Evolutionary conservation across 768 basidiomycete species (phyloP).

Genomic region (Pisolithus tinctorius): DNA sequence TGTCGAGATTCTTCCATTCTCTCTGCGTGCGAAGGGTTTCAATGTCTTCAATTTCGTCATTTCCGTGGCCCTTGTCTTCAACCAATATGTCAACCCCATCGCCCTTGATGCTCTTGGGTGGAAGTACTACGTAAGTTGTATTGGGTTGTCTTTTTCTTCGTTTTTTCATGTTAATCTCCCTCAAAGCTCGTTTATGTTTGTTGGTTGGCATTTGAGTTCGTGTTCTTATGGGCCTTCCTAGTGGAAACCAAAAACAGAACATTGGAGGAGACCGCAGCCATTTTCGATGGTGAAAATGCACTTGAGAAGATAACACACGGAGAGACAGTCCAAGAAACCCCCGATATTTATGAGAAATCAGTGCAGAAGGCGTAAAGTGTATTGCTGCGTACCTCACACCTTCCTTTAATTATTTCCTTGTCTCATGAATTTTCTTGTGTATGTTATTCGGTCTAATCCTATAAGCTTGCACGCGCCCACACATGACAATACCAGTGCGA

Average conservation of each 20-base stretch:
- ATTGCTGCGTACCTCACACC: too few species aligned
- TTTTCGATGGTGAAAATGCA: slow-evolving; percentile 69
- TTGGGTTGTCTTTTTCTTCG: too few species aligned
- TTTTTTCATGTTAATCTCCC: neutral
- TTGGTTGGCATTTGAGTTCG: slow-evolving; percentile 62
- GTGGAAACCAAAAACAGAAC: slow-evolving; percentile 69
- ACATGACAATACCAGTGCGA: too few species aligned
- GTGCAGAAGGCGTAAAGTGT: too few species aligned
- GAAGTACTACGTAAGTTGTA: slow-evolving; percentile 63
- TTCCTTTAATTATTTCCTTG: too few species aligned
- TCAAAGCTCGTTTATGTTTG: slow-evolving; percentile 30
- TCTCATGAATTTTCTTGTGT: too few species aligned
- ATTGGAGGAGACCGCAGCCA: slow-evolving; percentile 74
- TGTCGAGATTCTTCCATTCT: slow-evolving; percentile 81
- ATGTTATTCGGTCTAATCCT: too few species aligned
- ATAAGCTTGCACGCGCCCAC: too few species aligned
- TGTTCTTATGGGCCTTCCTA: slow-evolving; percentile 61
- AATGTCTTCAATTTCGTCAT: slow-evolving; percentile 75
- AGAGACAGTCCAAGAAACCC: neutral
- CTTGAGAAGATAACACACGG: slow-evolving; percentile 28
- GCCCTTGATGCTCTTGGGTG: slow-evolving; percentile 57
- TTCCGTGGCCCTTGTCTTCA: slow-evolving; percentile 78
- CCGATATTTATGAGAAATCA: too few species aligned
- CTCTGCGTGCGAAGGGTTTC: slow-evolving; percentile 82
- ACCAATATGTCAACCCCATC: slow-evolving; percentile 83